Evolutionary conservation across 2,329 filamentous ascomycete genomes (phyloP).

Genomic region (Alternaria metachromatica): DNA sequence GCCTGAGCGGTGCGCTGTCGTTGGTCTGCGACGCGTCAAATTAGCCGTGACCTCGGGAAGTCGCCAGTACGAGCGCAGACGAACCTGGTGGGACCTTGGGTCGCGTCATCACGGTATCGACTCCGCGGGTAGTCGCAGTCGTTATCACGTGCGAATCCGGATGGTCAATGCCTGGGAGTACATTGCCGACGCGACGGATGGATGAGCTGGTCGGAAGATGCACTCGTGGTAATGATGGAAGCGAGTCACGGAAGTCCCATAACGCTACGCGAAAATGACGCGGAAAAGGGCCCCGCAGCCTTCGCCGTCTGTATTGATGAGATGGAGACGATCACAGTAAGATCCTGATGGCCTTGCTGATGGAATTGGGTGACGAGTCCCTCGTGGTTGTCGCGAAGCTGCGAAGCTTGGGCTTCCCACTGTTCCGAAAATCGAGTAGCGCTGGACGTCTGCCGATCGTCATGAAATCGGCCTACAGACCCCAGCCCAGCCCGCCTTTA

Average conservation of each 20-base stretch:
- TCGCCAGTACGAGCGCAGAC: constrained; percentile 16
- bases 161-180: constrained; percentile 14
- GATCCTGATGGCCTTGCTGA: neutral
- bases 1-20: constrained; percentile 69
- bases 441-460: constrained; percentile 13
- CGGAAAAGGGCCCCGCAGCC: constrained; percentile 11
- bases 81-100: constrained; percentile 45
- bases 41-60: constrained; percentile 19
- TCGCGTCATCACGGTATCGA: constrained; percentile 36
- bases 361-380: neutral
- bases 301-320: constrained; percentile 3
- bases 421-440: constrained; percentile 10
- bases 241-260: constrained; percentile 18
- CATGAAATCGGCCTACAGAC: constrained; percentile 4
- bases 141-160: constrained; percentile 31
- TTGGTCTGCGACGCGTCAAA: constrained; percentile 65
- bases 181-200: constrained; percentile 35
- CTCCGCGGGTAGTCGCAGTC: constrained; percentile 14
- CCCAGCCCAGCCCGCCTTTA: constrained; percentile 3
- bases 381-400: neutral
- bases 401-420: constrained; percentile 4
- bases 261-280: neutral
- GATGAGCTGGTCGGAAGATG: constrained; percentile 39
- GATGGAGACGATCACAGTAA: constrained; percentile 7
- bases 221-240: constrained; percentile 19